A percentile compares a stretch with the other conserved stretches of the same genome.
Conservation (phyloP, 331 rosid species). For the Spiraea crenata region DNA sequence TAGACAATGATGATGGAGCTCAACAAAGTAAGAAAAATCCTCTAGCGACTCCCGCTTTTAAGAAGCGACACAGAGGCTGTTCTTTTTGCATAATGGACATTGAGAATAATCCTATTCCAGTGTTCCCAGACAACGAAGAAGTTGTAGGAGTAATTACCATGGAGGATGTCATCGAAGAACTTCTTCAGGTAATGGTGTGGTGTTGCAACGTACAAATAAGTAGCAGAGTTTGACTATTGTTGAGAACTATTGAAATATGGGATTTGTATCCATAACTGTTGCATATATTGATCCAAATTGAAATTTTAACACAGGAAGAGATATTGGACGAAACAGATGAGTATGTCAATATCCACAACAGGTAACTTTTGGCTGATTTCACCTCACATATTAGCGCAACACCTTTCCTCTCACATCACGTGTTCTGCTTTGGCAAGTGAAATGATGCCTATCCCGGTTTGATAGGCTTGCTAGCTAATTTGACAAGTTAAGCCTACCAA, state of each 20-base stretch:
- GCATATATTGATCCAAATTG: constrained; percentile 18
- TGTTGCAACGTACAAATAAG: not conserved
- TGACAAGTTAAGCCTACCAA: constrained; percentile 15
- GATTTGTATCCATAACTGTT: constrained; percentile 3
- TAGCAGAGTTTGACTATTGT: constrained; percentile 9
- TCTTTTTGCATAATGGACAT: constrained; percentile 86
- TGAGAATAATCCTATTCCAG: constrained; percentile 77
- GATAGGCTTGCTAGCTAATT: not conserved
- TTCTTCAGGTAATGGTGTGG: constrained; percentile 75
- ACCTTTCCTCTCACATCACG: not conserved
- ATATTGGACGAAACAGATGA: constrained; percentile 97
- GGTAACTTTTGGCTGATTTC: constrained; percentile 43
- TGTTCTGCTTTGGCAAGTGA: not conserved
- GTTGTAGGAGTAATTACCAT: constrained; percentile 95
- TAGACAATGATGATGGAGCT: constrained; percentile 39
- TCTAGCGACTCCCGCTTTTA: constrained; percentile 61
- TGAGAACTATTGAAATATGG: constrained; percentile 1
- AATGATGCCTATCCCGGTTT: not conserved
- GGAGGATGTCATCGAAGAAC: constrained; percentile 99
- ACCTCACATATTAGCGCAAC: not conserved
- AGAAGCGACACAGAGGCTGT: constrained; percentile 94
- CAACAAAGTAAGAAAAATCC: constrained; percentile 57
- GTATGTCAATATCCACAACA: constrained; percentile 93
- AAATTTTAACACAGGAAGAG: constrained; percentile 74
- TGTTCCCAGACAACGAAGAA: constrained; percentile 60